phyloP scores from a whole-genome alignment of 202 grass and related monocot species.

The Carex arenaria region DNA sequence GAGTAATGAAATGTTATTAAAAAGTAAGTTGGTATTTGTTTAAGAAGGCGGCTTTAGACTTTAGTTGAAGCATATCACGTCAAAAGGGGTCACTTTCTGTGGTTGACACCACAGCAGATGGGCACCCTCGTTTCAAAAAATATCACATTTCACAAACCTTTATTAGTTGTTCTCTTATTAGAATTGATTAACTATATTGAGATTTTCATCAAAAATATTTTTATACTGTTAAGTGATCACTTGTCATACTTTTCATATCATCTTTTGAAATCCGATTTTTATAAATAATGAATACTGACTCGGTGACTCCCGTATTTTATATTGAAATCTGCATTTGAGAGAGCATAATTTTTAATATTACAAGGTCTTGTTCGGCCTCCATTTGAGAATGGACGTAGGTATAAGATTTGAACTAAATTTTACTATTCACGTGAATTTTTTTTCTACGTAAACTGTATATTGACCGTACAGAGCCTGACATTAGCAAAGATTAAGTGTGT shows the following conservation, averaged over 20 bases:
- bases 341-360: too few relatives aligned
- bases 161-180: neutral
- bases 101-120: neutral
- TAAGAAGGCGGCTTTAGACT: neutral
- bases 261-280: too few relatives aligned
- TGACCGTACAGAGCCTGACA: too few relatives aligned
- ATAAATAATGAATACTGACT: too few relatives aligned
- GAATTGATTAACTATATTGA: neutral
- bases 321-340: too few relatives aligned
- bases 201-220: neutral
- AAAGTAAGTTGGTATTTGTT: neutral
- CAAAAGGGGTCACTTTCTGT: constrained; percentile 15
- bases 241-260: neutral
- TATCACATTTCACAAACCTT: neutral
- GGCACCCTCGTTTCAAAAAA: neutral
- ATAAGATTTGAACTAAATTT: too few relatives aligned
- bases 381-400: too few relatives aligned
- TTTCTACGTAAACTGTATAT: too few relatives aligned
- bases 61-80: constrained; percentile 12
- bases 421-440: too few relatives aligned
- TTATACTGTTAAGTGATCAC: neutral
- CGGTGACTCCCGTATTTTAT: too few relatives aligned
- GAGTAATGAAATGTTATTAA: neutral
- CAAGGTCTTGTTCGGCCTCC: too few relatives aligned
- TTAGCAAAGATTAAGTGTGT: too few relatives aligned